Percentiles rank a stretch among this genome's conserved stretches.
Evolutionary conservation across 139 green algal species (phyloP).

Genomic region (Yamagishiella unicocca): DNA sequence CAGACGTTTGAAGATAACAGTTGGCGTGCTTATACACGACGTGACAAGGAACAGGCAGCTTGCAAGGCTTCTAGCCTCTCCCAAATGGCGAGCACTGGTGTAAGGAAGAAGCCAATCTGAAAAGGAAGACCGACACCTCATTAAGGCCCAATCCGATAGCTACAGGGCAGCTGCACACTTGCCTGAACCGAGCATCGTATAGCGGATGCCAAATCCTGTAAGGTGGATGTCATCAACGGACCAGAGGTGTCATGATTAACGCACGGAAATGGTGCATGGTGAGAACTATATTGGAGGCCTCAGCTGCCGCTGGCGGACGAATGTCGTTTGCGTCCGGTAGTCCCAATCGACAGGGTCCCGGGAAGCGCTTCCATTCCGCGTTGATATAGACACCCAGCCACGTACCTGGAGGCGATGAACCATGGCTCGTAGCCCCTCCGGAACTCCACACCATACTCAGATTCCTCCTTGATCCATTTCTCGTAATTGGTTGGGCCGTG

Average conservation of each 20-base stretch:
- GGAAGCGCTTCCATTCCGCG: not conserved
- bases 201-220: too few species aligned
- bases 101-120: too few species aligned
- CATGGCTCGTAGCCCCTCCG: not conserved
- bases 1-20: too few species aligned
- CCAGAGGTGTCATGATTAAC: too few species aligned
- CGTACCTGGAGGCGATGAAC: not conserved
- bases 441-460: not conserved
- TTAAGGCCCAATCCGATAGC: too few species aligned
- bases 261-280: too few species aligned
- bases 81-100: not conserved
- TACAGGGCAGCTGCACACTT: too few species aligned
- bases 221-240: too few species aligned
- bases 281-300: not conserved
- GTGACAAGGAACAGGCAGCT: not conserved
- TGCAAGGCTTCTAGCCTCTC: not conserved
- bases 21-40: not conserved
- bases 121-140: too few species aligned
- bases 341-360: not conserved
- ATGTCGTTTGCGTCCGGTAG: not conserved
- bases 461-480: not conserved
- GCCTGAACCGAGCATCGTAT: too few species aligned
- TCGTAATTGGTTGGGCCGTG: not conserved
- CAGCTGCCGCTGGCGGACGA: not conserved
- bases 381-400: not conserved